Conservation (phyloP, 139 green algal genomes). For the Picochlorum sp. region DNA sequence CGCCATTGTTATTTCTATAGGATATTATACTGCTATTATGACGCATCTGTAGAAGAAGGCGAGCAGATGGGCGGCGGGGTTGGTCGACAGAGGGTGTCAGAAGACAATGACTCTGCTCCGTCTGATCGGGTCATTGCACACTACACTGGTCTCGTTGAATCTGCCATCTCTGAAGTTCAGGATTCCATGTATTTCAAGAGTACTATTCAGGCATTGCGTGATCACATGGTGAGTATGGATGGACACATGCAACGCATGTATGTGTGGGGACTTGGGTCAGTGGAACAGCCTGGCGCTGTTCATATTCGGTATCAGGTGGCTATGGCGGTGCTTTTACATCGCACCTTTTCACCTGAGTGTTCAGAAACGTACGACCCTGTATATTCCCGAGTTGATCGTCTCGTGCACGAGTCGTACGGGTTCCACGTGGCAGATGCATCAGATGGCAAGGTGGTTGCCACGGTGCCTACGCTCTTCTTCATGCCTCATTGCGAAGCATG, state of each 20-base stretch:
- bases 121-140: no score
- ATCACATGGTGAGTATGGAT: background rate
- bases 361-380: slow-evolving; percentile 40
- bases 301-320: slow-evolving; percentile 44
- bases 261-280: slow-evolving; percentile 45
- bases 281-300: slow-evolving; percentile 16
- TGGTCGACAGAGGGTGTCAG: no score
- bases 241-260: slow-evolving; percentile 19
- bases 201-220: no score
- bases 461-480: slow-evolving; percentile 52
- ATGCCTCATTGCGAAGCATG: slow-evolving; percentile 53
- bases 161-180: no score
- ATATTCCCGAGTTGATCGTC: slow-evolving; percentile 26
- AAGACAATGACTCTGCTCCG: no score
- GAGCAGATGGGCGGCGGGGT: no score
- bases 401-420: slow-evolving; percentile 16
- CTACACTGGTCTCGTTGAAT: no score
- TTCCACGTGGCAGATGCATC: slow-evolving; percentile 17
- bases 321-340: slow-evolving; percentile 30
- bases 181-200: no score
- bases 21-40: no score
- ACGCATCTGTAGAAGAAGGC: no score
- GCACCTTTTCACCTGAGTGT: slow-evolving; percentile 10
- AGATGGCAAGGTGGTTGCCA: slow-evolving; percentile 25
- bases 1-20: no score